Evolutionary conservation across 305 asterid species (phyloP).

Genomic region (Fraxinus nigra): DNA sequence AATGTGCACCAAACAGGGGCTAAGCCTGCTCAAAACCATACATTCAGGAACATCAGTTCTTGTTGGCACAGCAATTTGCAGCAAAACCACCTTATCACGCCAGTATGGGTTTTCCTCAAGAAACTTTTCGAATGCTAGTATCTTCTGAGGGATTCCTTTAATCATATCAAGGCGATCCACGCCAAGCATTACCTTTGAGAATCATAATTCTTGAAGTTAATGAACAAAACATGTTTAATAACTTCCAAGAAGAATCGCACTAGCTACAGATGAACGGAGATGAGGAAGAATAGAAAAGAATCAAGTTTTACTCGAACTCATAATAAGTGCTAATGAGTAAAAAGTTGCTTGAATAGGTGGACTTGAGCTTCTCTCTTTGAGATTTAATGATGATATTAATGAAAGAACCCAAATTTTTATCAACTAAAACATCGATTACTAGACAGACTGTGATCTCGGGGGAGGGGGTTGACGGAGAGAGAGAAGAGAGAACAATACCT

Average conservation of each 20-base stretch:
- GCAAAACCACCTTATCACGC: slow-evolving; percentile 88
- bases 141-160: slow-evolving; percentile 93
- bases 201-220: not conserved
- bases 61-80: slow-evolving; percentile 96
- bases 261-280: slow-evolving; percentile 6
- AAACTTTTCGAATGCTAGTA: slow-evolving; percentile 89
- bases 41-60: slow-evolving; percentile 97
- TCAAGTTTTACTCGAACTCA: not conserved
- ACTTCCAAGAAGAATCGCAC: not conserved
- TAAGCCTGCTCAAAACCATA: slow-evolving; percentile 39
- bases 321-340: not conserved
- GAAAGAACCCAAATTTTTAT: slow-evolving; percentile 1
- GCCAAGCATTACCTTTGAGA: slow-evolving; percentile 80
- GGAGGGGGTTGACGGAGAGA: not conserved
- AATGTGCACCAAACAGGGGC: too few species aligned
- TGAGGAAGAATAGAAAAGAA: not conserved
- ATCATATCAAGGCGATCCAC: slow-evolving; percentile 98
- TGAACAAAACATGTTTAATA: not conserved
- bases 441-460: not conserved
- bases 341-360: slow-evolving; percentile 6
- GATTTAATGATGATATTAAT: not conserved
- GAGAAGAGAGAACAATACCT: slow-evolving; percentile 42
- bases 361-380: not conserved
- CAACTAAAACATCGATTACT: slow-evolving; percentile 2
- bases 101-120: slow-evolving; percentile 80